Conservation (phyloP, 179 eudicot species). For the Sideroxylon spinosum region DNA sequence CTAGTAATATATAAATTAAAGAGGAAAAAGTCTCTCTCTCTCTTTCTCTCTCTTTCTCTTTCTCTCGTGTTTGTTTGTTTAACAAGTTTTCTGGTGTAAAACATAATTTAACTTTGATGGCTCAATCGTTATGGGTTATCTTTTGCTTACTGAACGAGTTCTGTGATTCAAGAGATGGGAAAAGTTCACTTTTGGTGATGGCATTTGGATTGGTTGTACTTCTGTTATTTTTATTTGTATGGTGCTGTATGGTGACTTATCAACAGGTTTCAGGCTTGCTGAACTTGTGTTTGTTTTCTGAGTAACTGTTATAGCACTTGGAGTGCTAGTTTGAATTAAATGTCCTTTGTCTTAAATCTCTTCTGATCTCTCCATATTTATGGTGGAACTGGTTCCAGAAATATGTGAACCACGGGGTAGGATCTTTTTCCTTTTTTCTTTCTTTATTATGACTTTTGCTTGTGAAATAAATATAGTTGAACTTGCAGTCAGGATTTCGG, state of each 20-base stretch:
- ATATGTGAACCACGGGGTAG: not conserved
- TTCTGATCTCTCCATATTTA: not conserved
- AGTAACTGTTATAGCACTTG: not conserved
- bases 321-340: not conserved
- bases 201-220: not conserved
- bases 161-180: not conserved
- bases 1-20: not conserved
- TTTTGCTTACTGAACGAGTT: not conserved
- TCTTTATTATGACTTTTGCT: not conserved
- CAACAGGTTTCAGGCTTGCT: not conserved
- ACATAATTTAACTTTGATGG: not conserved
- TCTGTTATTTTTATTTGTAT: not conserved
- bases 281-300: not conserved
- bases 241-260: not conserved
- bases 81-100: not conserved
- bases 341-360: conserved; percentile 1
- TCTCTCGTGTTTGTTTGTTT: not conserved
- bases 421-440: not conserved
- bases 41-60: not conserved
- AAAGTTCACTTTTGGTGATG: not conserved
- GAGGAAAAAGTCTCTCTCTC: not conserved
- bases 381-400: not conserved
- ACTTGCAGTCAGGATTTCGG: not conserved
- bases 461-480: not conserved
- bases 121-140: not conserved